These are phyloP conservation scores for Scytalidium sp. DNA, from an alignment of 2,329 filamentous ascomycete genomes.

Conservation along the genomic window DNA sequence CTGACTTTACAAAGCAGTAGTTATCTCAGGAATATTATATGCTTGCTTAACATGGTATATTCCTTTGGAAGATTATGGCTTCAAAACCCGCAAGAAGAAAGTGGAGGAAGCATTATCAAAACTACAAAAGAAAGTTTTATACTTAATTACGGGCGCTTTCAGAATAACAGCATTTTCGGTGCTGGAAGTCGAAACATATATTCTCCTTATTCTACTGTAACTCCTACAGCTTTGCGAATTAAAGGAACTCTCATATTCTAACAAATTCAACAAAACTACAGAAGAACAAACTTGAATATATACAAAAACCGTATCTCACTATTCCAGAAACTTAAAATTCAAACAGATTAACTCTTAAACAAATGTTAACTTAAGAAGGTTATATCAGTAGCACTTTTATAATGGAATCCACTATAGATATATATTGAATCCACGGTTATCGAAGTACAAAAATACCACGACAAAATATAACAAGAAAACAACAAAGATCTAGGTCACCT, in stretches of 20 bases:
- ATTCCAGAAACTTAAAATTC: neutral
- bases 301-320: no score
- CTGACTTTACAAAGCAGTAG: constrained; percentile 24
- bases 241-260: neutral
- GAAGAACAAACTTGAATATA: no score
- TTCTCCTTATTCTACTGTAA: neutral
- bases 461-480: no score
- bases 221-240: neutral
- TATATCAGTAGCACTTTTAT: constrained; percentile 1
- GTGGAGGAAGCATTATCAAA: neutral
- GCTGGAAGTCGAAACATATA: neutral
- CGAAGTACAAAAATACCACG: no score
- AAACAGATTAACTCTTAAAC: no score
- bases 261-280: neutral
- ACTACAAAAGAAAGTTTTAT: neutral
- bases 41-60: constrained; percentile 23
- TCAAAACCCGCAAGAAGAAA: neutral
- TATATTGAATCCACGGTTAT: no score
- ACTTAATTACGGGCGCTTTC: neutral
- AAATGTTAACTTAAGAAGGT: neutral
- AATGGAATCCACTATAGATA: constrained; percentile 3
- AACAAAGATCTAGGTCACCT: no score
- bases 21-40: constrained; percentile 28
- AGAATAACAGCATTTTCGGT: neutral
- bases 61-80: neutral